Base-by-base conservation (phyloP, 1,284 basidiomycete species). In the Malassezia slooffiae region DNA sequence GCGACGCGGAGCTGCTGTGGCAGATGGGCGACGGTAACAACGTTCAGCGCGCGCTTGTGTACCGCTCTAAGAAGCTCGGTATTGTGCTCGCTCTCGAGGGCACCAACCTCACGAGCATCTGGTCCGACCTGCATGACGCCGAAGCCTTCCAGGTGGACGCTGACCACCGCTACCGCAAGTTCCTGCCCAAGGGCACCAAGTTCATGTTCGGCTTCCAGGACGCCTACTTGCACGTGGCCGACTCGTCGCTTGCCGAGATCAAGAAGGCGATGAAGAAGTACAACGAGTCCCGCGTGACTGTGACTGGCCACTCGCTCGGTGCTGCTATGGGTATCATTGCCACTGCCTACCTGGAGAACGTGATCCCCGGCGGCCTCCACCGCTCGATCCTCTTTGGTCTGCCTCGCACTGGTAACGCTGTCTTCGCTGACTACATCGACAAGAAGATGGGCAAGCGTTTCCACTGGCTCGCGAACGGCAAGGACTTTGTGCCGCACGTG, bases 191-290 rank as follows among this genome's bases (percentile, higher is more conserved):
- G 4, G 41, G 33, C 21, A 42, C 53, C 21, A 38, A 53, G 33
- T 43, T 64, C 5, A 49, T 52, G 38, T 42, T 41, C n/a, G 62
- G 62, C 5, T 64, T 64, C 44, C 60, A 64, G 43, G 50, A 60
- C 17, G 50, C 55, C 8, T 64, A 59, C 52, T 27, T 50, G 19
- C 34, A 47, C 12, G 53, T 57, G 6, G 60, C 50, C 23, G 54
- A 55, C 37, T 31, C 35, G 34, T 47, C 57, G 19, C 41, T 57
- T 21, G 26, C 37, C 16, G 44, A 55, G 34, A 53, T 64, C 31
- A 40, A 57, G 37, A 40, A 54, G 28, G 57, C 51, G 20, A 47
- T 54, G 30, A 15, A 40, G n/a, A 13, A 32, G 3, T 41, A 59
- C 40, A 52, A 54, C 1, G 53, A 52, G 13, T 24, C 50, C 10